Evolutionary conservation across 805 yeast species (phyloP).

Genomic region (Tetrapisispora pingtungensis): DNA sequence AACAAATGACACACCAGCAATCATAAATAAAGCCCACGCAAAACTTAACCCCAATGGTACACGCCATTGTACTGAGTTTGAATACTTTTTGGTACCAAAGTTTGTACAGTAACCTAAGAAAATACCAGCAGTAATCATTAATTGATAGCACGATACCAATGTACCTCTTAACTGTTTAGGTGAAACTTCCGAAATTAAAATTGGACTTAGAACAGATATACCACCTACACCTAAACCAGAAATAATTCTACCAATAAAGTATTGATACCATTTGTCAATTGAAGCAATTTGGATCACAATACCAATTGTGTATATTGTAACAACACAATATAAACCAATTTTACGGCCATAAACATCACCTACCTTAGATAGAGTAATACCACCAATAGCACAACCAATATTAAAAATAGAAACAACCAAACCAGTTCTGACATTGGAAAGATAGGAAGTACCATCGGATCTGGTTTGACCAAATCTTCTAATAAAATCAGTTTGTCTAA

Average conservation of each 20-base stretch:
- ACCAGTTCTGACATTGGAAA: constrained; percentile 23
- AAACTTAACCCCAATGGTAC: constrained; percentile 55
- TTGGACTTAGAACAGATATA: constrained; percentile 64
- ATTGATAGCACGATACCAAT: constrained; percentile 61
- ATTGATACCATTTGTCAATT: constrained; percentile 53
- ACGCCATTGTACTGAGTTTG: constrained; percentile 58
- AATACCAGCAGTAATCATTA: constrained; percentile 66
- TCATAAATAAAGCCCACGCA: constrained; percentile 38
- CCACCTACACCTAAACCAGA: constrained; percentile 76
- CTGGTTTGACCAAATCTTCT: constrained; percentile 19
- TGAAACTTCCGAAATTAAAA: constrained; percentile 44
- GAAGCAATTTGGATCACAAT: constrained; percentile 59
- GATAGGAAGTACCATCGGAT: constrained; percentile 14
- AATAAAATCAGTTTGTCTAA: constrained; percentile 32
- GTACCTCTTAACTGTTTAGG: constrained; percentile 53
- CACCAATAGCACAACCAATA: constrained; percentile 71
- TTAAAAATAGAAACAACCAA: constrained; percentile 42
- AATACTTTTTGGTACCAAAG: constrained; percentile 42
- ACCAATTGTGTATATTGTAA: constrained; percentile 57
- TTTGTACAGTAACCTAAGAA: constrained; percentile 69
- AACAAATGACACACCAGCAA: constrained; percentile 38
- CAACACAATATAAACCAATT: constrained; percentile 47
- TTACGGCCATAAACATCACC: constrained; percentile 64
- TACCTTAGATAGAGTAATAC: constrained; percentile 44
- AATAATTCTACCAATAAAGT: constrained; percentile 55